Evolutionary conservation across 1,139 yeast genomes (phyloP).

Genomic region (Yamadazyma sp.): DNA sequence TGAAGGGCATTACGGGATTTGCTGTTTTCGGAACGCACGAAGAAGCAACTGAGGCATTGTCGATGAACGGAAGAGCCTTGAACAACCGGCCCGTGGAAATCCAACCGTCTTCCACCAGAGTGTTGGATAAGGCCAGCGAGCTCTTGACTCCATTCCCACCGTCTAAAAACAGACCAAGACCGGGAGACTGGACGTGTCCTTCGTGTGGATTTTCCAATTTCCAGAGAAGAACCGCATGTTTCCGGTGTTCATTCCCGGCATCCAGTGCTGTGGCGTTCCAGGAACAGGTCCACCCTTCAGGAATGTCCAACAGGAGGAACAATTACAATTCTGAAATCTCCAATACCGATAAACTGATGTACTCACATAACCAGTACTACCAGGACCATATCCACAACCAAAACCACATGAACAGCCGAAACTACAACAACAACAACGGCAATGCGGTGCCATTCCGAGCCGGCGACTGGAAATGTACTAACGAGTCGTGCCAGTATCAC

Average conservation of each 20-base stretch:
- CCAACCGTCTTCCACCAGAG: conserved; percentile 78
- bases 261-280: conserved; percentile 66
- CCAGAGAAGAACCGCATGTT: conserved; percentile 92
- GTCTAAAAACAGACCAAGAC: conserved; percentile 86
- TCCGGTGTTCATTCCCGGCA: conserved; percentile 90
- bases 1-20: conserved; percentile 63
- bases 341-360: conserved; percentile 2
- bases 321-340: neutral
- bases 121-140: conserved; percentile 79
- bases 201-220: conserved; percentile 94
- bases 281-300: conserved; percentile 37
- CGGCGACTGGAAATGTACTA: conserved; percentile 93
- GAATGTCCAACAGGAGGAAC: conserved; percentile 6
- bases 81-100: conserved; percentile 79
- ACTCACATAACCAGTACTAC: conserved; percentile 5
- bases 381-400: conserved; percentile 8
- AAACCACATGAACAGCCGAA: conserved; percentile 17
- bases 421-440: conserved; percentile 9
- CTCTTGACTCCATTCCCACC: conserved; percentile 83
- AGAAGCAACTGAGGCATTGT: conserved; percentile 75
- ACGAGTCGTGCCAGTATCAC: conserved; percentile 80
- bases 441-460: conserved; percentile 81
- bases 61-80: conserved; percentile 76
- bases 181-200: conserved; percentile 98
- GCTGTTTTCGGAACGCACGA: conserved; percentile 84